Evolutionary conservation across 2,329 filamentous ascomycete genomes (phyloP).

Genomic region (Pseudogymnoascus sp.): DNA sequence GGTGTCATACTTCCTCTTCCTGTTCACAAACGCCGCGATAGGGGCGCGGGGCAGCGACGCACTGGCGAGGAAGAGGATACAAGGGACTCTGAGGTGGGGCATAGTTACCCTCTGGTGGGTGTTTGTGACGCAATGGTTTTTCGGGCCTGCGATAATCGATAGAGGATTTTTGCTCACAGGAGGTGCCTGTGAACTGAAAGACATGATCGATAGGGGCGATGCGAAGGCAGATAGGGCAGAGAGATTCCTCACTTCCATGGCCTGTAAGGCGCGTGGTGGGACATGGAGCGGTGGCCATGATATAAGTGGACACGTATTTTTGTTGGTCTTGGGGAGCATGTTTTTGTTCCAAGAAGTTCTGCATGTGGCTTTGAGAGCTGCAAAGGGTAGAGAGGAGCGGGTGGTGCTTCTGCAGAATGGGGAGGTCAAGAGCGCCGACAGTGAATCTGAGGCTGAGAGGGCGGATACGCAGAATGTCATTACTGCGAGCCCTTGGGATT

Average conservation of each 20-base stretch:
- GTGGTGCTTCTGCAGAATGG: constrained; percentile 59
- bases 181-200: constrained; percentile 64
- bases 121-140: constrained; percentile 91
- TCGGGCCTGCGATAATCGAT: constrained; percentile 84
- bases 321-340: constrained; percentile 76
- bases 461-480: constrained; percentile 16
- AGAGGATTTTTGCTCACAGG: constrained; percentile 83
- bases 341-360: constrained; percentile 77
- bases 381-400: constrained; percentile 49
- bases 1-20: constrained; percentile 60
- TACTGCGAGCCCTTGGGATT: constrained; percentile 32
- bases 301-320: constrained; percentile 89
- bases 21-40: constrained; percentile 57
- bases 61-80: constrained; percentile 39
- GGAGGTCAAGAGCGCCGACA: constrained; percentile 49
- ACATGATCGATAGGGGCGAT: constrained; percentile 39
- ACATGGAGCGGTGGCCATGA: constrained; percentile 91
- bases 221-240: constrained; percentile 37
- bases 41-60: constrained; percentile 34
- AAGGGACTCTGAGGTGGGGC: constrained; percentile 59
- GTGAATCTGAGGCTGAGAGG: constrained; percentile 13
- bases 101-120: constrained; percentile 74
- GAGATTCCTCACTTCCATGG: constrained; percentile 60
- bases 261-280: constrained; percentile 76
- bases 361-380: constrained; percentile 44